phyloP scores from a whole-genome alignment of 257 asterid species.

The Capsicum pubescens region DNA sequence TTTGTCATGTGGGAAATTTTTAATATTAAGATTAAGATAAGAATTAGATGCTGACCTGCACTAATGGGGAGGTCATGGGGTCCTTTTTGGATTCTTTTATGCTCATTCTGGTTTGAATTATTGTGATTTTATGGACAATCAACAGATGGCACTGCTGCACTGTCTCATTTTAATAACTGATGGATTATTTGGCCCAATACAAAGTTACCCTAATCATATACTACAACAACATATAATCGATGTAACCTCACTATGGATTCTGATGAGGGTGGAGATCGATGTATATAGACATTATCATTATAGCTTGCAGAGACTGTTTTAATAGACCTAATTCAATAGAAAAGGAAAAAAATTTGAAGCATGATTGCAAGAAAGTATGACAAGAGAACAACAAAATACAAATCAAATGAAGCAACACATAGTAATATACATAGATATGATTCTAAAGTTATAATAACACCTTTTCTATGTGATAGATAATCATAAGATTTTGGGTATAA shows the following conservation, averaged over 20 bases:
- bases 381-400: no score
- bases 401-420: no score
- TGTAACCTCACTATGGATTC: no score
- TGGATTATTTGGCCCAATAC: not conserved
- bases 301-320: no score
- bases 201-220: not conserved
- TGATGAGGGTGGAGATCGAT: no score
- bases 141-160: conserved; percentile 27
- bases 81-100: conserved; percentile 29
- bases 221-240: no score
- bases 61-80: conserved; percentile 35
- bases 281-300: no score
- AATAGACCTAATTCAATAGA: no score
- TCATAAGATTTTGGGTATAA: not conserved
- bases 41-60: conserved; percentile 54
- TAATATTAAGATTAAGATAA: conserved; percentile 17
- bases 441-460: not conserved
- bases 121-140: conserved; percentile 3
- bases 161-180: not conserved
- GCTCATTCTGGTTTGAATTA: conserved; percentile 13
- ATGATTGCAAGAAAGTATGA: no score
- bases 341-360: no score
- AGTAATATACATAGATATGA: not conserved
- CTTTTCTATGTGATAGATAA: not conserved
- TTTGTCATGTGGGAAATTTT: conserved; percentile 25